These are phyloP conservation scores for Yamadazyma atmosphaerica DNA, from an alignment of 1,139 yeast species.

Conservation along the genomic window DNA sequence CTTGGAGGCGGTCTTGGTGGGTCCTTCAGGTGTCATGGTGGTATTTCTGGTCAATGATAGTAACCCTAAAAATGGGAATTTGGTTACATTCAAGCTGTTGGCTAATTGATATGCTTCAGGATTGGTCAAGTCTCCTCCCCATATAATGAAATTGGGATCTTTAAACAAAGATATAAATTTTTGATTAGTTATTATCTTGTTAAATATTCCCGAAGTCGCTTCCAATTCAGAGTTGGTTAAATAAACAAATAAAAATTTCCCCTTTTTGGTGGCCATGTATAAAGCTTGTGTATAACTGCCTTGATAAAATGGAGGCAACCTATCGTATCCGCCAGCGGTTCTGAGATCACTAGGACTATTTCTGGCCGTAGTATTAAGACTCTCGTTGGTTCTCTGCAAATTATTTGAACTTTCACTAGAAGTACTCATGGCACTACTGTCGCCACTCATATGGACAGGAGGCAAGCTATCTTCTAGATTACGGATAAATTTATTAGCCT, in stretches of 20 bases:
- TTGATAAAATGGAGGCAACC: conserved; percentile 54
- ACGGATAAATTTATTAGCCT: conserved; percentile 34
- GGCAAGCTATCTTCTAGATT: conserved; percentile 36
- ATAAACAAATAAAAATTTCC: conserved; percentile 70
- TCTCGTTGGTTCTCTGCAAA: neutral
- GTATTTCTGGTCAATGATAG: conserved; percentile 56
- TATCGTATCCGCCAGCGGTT: neutral
- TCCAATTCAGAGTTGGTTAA: conserved; percentile 76
- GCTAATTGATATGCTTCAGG: conserved; percentile 87
- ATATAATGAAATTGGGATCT: conserved; percentile 57
- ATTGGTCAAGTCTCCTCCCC: conserved; percentile 87
- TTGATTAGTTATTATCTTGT: conserved; percentile 55
- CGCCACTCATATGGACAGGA: conserved; percentile 11
- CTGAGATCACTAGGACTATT: neutral
- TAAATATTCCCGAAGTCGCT: conserved; percentile 53
- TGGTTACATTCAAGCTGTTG: conserved; percentile 68
- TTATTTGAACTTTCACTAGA: neutral
- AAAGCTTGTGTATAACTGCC: conserved; percentile 81
- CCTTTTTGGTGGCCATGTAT: conserved; percentile 62
- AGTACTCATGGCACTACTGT: neutral
- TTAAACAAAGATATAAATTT: conserved; percentile 52
- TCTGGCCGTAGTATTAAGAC: neutral
- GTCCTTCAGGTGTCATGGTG: conserved; percentile 62
- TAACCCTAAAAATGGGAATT: conserved; percentile 78
- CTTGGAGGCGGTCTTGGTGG: conserved; percentile 50